phyloP scores from a whole-genome alignment of 116 monocot species.

The Papilionanthe hybrid region DNA sequence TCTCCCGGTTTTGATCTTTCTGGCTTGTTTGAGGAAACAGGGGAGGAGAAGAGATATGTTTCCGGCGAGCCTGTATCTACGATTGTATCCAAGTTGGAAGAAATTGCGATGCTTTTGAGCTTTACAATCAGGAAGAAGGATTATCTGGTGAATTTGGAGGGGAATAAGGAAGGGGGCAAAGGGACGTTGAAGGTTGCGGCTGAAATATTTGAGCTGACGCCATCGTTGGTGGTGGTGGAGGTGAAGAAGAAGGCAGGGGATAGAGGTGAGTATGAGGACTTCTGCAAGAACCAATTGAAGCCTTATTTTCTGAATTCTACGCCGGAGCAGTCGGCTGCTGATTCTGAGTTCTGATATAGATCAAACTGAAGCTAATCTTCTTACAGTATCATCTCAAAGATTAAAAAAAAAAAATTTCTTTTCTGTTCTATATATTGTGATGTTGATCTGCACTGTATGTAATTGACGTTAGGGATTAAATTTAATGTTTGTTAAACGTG shows the following conservation, averaged over 20 bases:
- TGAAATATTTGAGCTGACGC: slow-evolving; percentile 45
- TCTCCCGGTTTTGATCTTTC: slow-evolving; percentile 30
- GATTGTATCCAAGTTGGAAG: slow-evolving; percentile 37
- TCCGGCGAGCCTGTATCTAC: slow-evolving; percentile 26
- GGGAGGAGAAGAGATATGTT: slow-evolving; percentile 28
- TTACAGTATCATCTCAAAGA: too few species aligned
- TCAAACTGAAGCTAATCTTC: too few species aligned
- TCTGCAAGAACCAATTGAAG: slow-evolving; percentile 31
- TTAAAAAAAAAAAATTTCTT: too few species aligned
- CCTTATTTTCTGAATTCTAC: slow-evolving; percentile 31
- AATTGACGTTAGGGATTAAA: neutral
- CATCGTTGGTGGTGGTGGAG: slow-evolving; percentile 34
- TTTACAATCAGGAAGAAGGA: slow-evolving; percentile 39
- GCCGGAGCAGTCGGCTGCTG: slow-evolving; percentile 7
- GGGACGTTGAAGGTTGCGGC: slow-evolving; percentile 34
- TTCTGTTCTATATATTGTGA: neutral
- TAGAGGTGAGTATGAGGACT: slow-evolving; percentile 36
- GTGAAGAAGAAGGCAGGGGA: slow-evolving; percentile 55
- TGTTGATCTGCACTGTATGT: neutral
- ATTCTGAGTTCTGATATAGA: slow-evolving; percentile 28
- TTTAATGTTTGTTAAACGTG: neutral
- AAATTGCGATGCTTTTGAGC: slow-evolving; percentile 36
- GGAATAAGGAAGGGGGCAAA: slow-evolving; percentile 36
- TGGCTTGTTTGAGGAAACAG: slow-evolving; percentile 30
- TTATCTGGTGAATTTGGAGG: slow-evolving; percentile 32